Evolutionary conservation across 2,329 filamentous ascomycete genomes (phyloP).

Genomic region (Apiospora aurea): DNA sequence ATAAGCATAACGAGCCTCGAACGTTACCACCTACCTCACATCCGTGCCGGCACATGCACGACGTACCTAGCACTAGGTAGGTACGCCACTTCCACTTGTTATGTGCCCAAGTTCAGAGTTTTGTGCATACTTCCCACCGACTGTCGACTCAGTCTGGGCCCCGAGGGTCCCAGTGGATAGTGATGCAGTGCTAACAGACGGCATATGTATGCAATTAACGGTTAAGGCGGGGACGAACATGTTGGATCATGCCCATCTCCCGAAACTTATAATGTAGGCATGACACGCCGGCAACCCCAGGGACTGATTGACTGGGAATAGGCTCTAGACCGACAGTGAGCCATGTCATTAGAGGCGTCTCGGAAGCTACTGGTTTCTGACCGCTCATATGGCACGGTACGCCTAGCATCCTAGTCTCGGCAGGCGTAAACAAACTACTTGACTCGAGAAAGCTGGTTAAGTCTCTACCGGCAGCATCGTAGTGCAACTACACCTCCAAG

Average conservation of each 20-base stretch:
- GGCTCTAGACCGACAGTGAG: not conserved
- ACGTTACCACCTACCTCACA: not conserved
- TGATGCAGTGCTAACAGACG: not conserved
- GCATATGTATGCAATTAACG: not conserved
- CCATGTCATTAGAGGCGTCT: not conserved
- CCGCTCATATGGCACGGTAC: too few species aligned
- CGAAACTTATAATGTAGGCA: conserved; percentile 11
- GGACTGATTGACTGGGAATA: not conserved
- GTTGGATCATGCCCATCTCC: not conserved
- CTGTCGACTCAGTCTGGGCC: not conserved
- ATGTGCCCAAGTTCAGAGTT: not conserved
- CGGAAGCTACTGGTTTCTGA: not conserved
- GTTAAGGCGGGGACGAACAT: not conserved
- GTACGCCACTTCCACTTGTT: not conserved
- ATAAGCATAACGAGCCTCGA: not conserved
- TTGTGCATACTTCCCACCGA: not conserved
- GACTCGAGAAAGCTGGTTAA: not conserved
- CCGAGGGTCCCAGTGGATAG: too few species aligned
- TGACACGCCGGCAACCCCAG: not conserved
- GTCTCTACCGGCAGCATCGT: too few species aligned
- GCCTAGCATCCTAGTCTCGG: not conserved
- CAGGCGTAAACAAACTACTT: not conserved
- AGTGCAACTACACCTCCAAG: too few species aligned
- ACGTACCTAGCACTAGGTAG: too few species aligned
- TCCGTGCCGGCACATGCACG: not conserved